These are phyloP conservation scores for Fusarium sublunatum DNA, from an alignment of 2,329 filamentous ascomycete genomes.

Conservation along the genomic window DNA sequence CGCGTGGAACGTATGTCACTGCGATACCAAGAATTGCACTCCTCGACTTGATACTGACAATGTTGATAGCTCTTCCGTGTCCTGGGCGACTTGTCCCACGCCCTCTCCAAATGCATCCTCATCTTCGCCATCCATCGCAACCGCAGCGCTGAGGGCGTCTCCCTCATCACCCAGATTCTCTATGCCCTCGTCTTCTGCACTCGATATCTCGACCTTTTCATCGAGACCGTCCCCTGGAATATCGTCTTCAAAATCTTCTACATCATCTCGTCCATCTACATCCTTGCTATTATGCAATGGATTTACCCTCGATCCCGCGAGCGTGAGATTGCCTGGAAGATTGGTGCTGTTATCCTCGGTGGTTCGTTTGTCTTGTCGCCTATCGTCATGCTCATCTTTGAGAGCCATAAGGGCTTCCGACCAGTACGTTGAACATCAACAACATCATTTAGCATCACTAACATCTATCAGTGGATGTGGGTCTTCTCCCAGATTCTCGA, in stretches of 20 bases:
- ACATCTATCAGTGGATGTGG: slow-evolving; percentile 74
- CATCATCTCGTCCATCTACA: slow-evolving; percentile 84
- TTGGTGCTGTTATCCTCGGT: slow-evolving; percentile 76
- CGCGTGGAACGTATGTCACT: slow-evolving; percentile 54
- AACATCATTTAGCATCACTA: background rate
- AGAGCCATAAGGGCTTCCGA: slow-evolving; percentile 61
- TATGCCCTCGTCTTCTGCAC: slow-evolving; percentile 88
- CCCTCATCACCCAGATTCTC: slow-evolving; percentile 88
- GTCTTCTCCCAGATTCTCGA: slow-evolving; percentile 92
- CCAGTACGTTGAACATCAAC: slow-evolving; percentile 56
- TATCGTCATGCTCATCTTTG: slow-evolving; percentile 77
- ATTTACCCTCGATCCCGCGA: slow-evolving; percentile 89
- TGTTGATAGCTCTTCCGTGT: slow-evolving; percentile 74
- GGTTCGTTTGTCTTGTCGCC: slow-evolving; percentile 77
- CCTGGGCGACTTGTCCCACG: slow-evolving; percentile 85
- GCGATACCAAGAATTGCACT: background rate
- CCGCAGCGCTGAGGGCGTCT: slow-evolving; percentile 88
- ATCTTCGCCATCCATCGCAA: slow-evolving; percentile 92
- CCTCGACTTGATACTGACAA: slow-evolving; percentile 15
- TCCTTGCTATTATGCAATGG: slow-evolving; percentile 87
- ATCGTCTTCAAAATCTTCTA: slow-evolving; percentile 91
- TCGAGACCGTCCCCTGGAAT: slow-evolving; percentile 71
- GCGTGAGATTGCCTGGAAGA: slow-evolving; percentile 91
- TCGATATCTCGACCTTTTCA: slow-evolving; percentile 86
- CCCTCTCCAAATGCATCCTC: slow-evolving; percentile 87